Evolutionary conservation across 345 rosid genomes (phyloP).

Genomic region (Gossypium longicalyx): DNA sequence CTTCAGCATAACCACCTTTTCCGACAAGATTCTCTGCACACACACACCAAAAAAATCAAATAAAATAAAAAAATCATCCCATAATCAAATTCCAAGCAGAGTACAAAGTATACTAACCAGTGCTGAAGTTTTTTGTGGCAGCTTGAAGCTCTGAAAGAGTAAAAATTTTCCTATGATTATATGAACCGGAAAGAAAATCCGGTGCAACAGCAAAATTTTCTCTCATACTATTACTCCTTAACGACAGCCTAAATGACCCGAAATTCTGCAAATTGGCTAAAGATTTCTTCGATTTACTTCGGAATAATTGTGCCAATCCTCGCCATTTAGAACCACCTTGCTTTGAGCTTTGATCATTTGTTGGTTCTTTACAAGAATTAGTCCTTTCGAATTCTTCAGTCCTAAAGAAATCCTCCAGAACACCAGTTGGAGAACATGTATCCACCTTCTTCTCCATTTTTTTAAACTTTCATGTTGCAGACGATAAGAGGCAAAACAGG

Average conservation of each 20-base stretch:
- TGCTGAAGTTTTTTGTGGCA: constrained; percentile 71
- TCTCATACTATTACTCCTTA: constrained; percentile 56
- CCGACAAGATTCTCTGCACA: constrained; percentile 75
- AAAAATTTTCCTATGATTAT: constrained; percentile 34
- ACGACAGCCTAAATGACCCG: constrained; percentile 28
- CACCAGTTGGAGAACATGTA: constrained; percentile 60
- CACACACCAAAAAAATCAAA: not conserved
- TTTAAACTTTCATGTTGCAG: not conserved
- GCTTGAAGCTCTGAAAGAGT: constrained; percentile 53
- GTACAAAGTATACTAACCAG: constrained; percentile 31
- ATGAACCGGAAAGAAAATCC: constrained; percentile 25
- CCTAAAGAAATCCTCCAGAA: constrained; percentile 78
- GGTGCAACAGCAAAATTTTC: constrained; percentile 37
- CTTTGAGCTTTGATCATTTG: constrained; percentile 27
- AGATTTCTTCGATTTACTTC: constrained; percentile 49
- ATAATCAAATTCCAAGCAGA: not conserved
- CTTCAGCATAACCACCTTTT: constrained; percentile 95
- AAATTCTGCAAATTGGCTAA: constrained; percentile 36
- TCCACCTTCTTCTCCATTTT: constrained; percentile 52
- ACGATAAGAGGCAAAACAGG: not conserved
- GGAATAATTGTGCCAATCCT: constrained; percentile 33
- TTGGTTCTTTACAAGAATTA: constrained; percentile 30
- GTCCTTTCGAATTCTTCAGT: constrained; percentile 53
- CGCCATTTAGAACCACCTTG: constrained; percentile 40
- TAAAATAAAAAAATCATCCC: not conserved